Evolutionary conservation across 2,329 filamentous ascomycete genomes (phyloP).

Genomic region (Fusarium metavorans): DNA sequence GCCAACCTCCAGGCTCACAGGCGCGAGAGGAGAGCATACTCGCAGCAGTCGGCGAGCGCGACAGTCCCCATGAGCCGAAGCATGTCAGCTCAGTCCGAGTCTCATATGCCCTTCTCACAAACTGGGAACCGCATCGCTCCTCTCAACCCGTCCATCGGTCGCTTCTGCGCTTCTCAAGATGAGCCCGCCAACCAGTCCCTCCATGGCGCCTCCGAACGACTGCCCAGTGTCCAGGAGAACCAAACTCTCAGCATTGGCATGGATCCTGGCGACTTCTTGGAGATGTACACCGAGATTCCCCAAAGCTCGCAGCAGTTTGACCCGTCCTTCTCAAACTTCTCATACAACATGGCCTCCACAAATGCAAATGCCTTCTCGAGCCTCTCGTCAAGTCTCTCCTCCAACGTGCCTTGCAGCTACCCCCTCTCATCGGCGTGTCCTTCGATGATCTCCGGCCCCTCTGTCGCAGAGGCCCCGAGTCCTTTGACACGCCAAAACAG

Average conservation of each 20-base stretch:
- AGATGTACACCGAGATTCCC: slow-evolving; percentile 39
- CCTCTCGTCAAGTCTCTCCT: slow-evolving; percentile 11
- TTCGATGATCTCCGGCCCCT: slow-evolving; percentile 57
- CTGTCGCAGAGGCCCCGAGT: slow-evolving; percentile 52
- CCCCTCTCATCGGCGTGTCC: slow-evolving; percentile 54
- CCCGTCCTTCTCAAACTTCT: slow-evolving; percentile 21
- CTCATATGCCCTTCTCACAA: slow-evolving; percentile 54
- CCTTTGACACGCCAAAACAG: slow-evolving; percentile 60
- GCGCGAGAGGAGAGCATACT: slow-evolving; percentile 42
- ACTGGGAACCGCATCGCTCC: slow-evolving; percentile 50
- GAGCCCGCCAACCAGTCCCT: slow-evolving; percentile 45
- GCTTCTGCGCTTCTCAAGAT: slow-evolving; percentile 48
- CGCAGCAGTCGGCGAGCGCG: slow-evolving; percentile 44
- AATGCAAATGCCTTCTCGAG: slow-evolving; percentile 30
- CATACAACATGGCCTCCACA: slow-evolving; percentile 32
- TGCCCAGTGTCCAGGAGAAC: slow-evolving; percentile 54
- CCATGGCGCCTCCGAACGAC: slow-evolving; percentile 40
- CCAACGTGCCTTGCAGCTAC: slow-evolving; percentile 41
- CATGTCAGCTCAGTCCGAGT: slow-evolving; percentile 56
- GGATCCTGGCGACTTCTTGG: slow-evolving; percentile 55
- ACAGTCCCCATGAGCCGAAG: slow-evolving; percentile 59
- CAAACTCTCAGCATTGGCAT: slow-evolving; percentile 50
- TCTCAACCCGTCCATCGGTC: slow-evolving; percentile 44
- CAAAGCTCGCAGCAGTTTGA: slow-evolving; percentile 40
- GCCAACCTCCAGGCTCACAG: slow-evolving; percentile 27